phyloP scores from a whole-genome alignment of 2,329 filamentous ascomycete genomes.

The Neonectria magnoliae region DNA sequence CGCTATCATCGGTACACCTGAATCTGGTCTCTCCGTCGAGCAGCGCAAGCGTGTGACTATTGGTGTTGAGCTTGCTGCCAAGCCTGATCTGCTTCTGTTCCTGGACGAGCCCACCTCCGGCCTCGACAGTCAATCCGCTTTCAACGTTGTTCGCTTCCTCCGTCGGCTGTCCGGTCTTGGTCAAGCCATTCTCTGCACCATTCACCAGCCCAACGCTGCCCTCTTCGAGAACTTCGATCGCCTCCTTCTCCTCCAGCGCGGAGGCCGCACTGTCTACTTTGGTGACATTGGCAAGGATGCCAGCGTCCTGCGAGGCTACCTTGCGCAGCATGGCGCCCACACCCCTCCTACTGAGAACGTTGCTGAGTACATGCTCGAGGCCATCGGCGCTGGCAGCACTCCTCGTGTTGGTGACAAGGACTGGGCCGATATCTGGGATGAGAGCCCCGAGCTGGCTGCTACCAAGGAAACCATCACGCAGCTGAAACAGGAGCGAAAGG shows the following conservation, averaged over 20 bases:
- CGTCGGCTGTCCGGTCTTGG: constrained; percentile 80
- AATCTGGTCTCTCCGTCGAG: constrained; percentile 77
- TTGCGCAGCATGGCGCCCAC: constrained; percentile 68
- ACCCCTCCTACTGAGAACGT: constrained; percentile 66
- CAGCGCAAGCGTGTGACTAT: constrained; percentile 85
- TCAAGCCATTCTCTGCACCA: constrained; percentile 90
- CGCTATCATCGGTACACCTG: constrained; percentile 65
- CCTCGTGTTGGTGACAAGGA: constrained; percentile 78
- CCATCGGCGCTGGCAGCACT: constrained; percentile 78
- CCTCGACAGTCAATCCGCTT: constrained; percentile 70
- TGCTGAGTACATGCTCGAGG: constrained; percentile 86
- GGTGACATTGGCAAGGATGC: constrained; percentile 85
- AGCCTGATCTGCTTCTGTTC: constrained; percentile 80
- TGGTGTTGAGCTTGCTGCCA: constrained; percentile 88
- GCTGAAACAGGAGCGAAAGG: constrained; percentile 70
- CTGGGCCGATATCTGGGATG: constrained; percentile 83
- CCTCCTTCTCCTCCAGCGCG: constrained; percentile 79
- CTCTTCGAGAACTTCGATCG: constrained; percentile 91
- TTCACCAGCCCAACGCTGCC: constrained; percentile 88
- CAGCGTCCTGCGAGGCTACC: constrained; percentile 71
- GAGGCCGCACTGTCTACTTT: constrained; percentile 86
- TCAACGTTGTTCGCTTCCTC: constrained; percentile 82
- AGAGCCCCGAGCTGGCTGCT: constrained; percentile 74
- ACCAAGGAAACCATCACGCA: constrained; percentile 73
- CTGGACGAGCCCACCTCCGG: constrained; percentile 83